Conservation (phyloP, 257 asterid species). For the Fraxinus anomala region DNA sequence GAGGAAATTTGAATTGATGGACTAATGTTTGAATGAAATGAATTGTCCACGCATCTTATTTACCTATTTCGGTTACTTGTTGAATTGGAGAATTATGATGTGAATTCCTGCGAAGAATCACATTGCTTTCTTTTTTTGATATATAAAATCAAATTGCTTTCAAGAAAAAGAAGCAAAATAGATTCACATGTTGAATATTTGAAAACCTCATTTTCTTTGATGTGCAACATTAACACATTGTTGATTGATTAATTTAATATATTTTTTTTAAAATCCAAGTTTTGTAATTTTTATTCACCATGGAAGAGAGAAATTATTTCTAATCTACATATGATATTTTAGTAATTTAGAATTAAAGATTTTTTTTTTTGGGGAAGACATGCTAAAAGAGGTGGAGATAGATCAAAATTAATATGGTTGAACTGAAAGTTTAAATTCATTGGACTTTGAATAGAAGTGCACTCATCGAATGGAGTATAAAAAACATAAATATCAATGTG, state of each 20-base stretch:
- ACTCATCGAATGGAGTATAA: not conserved
- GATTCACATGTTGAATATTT: not conserved
- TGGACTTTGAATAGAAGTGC: not conserved
- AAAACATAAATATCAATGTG: no score
- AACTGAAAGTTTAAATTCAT: no score
- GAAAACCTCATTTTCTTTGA: not conserved
- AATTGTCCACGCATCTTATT: not conserved
- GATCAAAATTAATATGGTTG: not conserved
- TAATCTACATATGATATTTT: no score
- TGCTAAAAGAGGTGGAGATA: not conserved
- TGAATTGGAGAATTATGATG: not conserved
- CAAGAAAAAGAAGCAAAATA: not conserved
- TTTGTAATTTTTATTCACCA: not conserved
- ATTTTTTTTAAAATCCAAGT: not conserved
- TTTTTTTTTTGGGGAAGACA: not conserved
- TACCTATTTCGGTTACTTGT: not conserved
- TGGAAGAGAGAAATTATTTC: not conserved
- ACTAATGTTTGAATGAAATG: not conserved
- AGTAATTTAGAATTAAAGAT: no score
- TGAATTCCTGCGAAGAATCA: not conserved
- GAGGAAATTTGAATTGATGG: slow-evolving; percentile 1
- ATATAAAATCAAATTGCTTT: not conserved
- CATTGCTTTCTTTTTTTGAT: not conserved
- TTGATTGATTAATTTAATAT: not conserved
- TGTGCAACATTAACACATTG: not conserved